A percentile compares a stretch with the other conserved stretches of the same genome.
Evolutionary conservation across 495 filamentous ascomycete species (phyloP).

Genomic region (Amphirosellinia nigrospora): DNA sequence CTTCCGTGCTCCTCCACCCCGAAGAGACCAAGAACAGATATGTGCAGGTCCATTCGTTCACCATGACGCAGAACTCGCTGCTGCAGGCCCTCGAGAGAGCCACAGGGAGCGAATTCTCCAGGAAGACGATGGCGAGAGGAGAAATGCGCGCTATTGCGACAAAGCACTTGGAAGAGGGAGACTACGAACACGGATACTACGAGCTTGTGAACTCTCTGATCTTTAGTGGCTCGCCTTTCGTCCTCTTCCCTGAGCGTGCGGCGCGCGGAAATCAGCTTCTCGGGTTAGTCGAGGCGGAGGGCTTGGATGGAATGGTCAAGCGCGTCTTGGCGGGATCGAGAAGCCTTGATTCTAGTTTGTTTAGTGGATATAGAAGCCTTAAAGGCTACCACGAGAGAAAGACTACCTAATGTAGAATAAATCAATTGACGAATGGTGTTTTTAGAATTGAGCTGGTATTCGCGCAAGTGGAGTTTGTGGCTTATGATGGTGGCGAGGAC

Average conservation of each 20-base stretch:
- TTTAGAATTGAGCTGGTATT: too few species aligned
- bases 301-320: neutral
- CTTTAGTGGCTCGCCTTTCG: neutral
- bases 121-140: neutral
- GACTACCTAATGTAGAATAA: too few species aligned
- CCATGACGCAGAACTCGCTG: neutral
- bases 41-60: neutral
- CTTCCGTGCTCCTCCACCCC: neutral
- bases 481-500: too few species aligned
- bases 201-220: neutral
- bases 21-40: neutral
- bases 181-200: neutral
- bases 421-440: too few species aligned
- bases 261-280: neutral
- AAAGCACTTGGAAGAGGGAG: neutral
- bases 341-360: neutral
- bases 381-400: neutral
- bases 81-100: neutral
- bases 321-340: neutral
- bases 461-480: too few species aligned
- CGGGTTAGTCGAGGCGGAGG: neutral
- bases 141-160: neutral
- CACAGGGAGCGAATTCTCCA: neutral
- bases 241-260: neutral
- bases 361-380: neutral